A percentile compares a stretch with the other conserved stretches of the same genome.
Conservation (phyloP, 2,329 filamentous ascomycete genomes). For the Rhinocladiella similis region DNA sequence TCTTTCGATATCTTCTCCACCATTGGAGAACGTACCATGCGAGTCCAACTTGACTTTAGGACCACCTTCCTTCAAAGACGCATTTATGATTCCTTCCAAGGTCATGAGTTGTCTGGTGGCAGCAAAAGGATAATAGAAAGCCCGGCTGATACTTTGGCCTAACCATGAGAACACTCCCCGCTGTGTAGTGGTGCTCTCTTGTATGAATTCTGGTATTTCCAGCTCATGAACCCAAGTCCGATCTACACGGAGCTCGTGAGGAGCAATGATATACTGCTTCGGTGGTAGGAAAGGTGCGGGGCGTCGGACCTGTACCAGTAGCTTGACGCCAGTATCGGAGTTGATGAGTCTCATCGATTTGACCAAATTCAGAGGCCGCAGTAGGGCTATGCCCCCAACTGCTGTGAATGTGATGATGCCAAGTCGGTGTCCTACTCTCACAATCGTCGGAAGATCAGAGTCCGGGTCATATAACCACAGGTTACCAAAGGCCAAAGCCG, state of each 20-base stretch:
- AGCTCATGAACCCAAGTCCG: constrained; percentile 17
- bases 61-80: constrained; percentile 9
- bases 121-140: constrained; percentile 19
- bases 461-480: constrained; percentile 12
- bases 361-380: constrained; percentile 19
- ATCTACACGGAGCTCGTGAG: constrained; percentile 20
- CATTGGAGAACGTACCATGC: constrained; percentile 18
- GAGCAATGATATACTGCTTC: constrained; percentile 15
- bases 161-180: constrained; percentile 4
- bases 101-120: constrained; percentile 19
- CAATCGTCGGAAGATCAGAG: constrained; percentile 12
- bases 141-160: constrained; percentile 16
- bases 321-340: constrained; percentile 14
- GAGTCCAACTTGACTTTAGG: constrained; percentile 18
- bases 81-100: constrained; percentile 19
- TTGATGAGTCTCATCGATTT: constrained; percentile 19
- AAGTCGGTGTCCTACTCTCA: constrained; percentile 15
- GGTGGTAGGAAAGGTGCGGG: constrained; percentile 20
- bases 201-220: constrained; percentile 18
- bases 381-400: constrained; percentile 13
- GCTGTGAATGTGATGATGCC: constrained; percentile 19
- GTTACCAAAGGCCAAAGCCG: constrained; percentile 17
- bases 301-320: constrained; percentile 19
- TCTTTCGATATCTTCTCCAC: constrained; percentile 13
- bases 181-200: not conserved